Percentiles rank a stretch among this genome's conserved stretches.
Evolutionary conservation across 2,329 filamentous ascomycete genomes (phyloP).

Genomic region (Aureobasidium zeae): DNA sequence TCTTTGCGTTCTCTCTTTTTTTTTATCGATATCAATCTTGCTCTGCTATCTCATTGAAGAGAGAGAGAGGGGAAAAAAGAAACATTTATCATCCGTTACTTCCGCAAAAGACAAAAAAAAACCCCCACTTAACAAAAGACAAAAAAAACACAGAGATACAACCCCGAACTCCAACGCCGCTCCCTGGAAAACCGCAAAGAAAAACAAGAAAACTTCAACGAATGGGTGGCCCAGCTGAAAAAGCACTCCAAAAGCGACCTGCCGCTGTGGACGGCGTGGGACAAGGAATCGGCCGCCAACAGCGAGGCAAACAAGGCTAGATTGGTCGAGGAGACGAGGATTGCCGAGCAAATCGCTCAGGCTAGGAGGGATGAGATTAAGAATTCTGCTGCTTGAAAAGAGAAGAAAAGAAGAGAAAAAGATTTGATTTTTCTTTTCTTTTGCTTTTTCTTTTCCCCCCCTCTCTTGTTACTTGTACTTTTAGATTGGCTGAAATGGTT

Average conservation of each 20-base stretch:
- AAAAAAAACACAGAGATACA: conserved; percentile 55
- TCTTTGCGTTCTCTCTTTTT: not conserved
- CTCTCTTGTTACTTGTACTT: not conserved
- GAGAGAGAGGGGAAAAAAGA: not conserved
- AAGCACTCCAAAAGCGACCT: conserved; percentile 85
- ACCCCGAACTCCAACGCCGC: conserved; percentile 83
- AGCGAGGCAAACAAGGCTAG: conserved; percentile 21
- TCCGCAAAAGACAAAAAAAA: not conserved
- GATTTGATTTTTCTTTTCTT: not conserved
- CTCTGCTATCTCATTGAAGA: not conserved
- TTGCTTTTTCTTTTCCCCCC: not conserved
- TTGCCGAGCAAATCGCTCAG: conserved; percentile 24
- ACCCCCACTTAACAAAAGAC: too few relatives aligned
- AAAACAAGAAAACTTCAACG: conserved; percentile 76
- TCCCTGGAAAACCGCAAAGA: conserved; percentile 70
- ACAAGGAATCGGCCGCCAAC: conserved; percentile 25
- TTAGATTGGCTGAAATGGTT: not conserved
- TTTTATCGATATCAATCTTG: not conserved
- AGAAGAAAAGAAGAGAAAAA: not conserved
- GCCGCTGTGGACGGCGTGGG: conserved; percentile 46
- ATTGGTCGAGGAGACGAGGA: conserved; percentile 25
- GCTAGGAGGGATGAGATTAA: conserved; percentile 27
- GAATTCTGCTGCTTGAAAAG: conserved; percentile 17
- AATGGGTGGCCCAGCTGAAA: conserved; percentile 77
- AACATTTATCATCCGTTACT: not conserved